A percentile compares a stretch with the other conserved stretches of the same genome.
Evolutionary conservation across 2,329 filamentous ascomycete genomes (phyloP).

Genomic region (Cercospora zeae-maydis): DNA sequence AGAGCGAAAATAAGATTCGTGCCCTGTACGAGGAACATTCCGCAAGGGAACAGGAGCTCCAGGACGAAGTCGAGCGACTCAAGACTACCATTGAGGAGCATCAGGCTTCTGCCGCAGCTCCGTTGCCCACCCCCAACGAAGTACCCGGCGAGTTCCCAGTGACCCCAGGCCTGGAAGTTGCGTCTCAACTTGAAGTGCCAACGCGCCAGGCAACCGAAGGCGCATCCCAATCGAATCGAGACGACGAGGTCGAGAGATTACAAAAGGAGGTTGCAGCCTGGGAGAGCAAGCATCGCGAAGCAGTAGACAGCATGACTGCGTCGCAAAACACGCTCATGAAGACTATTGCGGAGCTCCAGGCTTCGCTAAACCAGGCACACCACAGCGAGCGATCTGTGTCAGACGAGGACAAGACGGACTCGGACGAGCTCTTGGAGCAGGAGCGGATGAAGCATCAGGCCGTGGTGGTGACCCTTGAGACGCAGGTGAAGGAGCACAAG

Average conservation of each 20-base stretch:
- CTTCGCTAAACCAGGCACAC: constrained; percentile 46
- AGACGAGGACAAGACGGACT: constrained; percentile 18
- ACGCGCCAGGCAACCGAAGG: constrained; percentile 26
- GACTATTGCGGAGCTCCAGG: constrained; percentile 71
- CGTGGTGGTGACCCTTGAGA: constrained; percentile 58
- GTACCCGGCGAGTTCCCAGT: constrained; percentile 41
- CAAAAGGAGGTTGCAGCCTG: constrained; percentile 69
- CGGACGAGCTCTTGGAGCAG: constrained; percentile 34
- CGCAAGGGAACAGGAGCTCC: constrained; percentile 70
- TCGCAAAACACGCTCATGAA: constrained; percentile 70
- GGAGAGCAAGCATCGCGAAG: constrained; percentile 70
- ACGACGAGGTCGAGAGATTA: constrained; percentile 59
- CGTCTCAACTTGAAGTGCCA: constrained; percentile 31
- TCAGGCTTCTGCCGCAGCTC: constrained; percentile 18
- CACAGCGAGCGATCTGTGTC: constrained; percentile 25
- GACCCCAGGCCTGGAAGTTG: constrained; percentile 33
- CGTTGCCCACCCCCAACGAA: constrained; percentile 25
- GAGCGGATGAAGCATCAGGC: constrained; percentile 49
- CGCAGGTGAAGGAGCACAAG: constrained; percentile 79
- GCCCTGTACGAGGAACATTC: constrained; percentile 69
- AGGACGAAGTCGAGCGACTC: constrained; percentile 66
- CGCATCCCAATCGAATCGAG: constrained; percentile 16
- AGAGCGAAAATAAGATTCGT: constrained; percentile 75
- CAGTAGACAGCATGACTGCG: constrained; percentile 65
- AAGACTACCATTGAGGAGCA: constrained; percentile 51